These are phyloP conservation scores for Fagopyrum homotropicum DNA, from an alignment of 148 eudicot species.

Conservation along the genomic window DNA sequence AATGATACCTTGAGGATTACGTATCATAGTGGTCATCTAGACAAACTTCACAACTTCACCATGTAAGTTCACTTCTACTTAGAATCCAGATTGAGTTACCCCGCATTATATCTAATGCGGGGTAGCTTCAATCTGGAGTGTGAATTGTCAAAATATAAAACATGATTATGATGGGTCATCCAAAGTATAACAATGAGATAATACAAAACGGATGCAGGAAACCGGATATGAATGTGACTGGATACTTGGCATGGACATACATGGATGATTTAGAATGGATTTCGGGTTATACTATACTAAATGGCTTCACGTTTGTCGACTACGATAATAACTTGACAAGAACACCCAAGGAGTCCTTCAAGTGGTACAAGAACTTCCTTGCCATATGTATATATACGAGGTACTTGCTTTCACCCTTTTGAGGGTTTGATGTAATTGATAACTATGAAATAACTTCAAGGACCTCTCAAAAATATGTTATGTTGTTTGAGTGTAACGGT, in stretches of 20 bases:
- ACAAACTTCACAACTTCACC: conserved; percentile 41
- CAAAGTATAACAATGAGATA: too few relatives aligned
- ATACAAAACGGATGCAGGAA: conserved; percentile 10
- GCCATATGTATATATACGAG: neutral
- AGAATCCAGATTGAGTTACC: neutral
- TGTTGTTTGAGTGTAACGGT: too few relatives aligned
- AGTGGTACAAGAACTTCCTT: conserved; percentile 1
- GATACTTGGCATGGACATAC: conserved; percentile 58
- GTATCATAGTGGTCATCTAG: conserved; percentile 44
- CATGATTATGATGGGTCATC: too few relatives aligned
- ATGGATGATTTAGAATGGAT: conserved; percentile 58
- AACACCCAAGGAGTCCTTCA: neutral
- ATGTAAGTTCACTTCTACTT: conserved; percentile 27
- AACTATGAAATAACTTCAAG: too few relatives aligned
- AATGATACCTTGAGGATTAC: conserved; percentile 45
- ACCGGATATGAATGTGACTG: conserved; percentile 48
- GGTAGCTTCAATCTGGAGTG: too few relatives aligned
- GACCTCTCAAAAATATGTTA: too few relatives aligned
- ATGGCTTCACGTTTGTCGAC: conserved; percentile 44
- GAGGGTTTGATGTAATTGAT: too few relatives aligned
- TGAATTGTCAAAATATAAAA: too few relatives aligned
- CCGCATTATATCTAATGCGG: neutral
- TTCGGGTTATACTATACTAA: conserved; percentile 26
- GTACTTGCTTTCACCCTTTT: too few relatives aligned
- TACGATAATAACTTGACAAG: neutral